Base-by-base conservation (phyloP, 129 eudicot genomes). In the Deinandra increscens region DNA sequence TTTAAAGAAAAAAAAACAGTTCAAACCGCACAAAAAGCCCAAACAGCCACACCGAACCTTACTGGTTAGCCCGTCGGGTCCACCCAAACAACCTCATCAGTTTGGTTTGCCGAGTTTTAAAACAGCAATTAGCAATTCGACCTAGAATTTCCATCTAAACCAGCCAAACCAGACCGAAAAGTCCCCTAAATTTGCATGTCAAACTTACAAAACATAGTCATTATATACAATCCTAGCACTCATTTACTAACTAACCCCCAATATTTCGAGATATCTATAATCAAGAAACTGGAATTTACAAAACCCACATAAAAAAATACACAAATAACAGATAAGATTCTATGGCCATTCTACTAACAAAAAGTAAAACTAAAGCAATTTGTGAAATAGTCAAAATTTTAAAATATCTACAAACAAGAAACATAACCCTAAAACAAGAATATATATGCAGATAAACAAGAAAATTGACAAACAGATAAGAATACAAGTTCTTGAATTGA, bases 331-430 rank as follows among this genome's bases (percentile, higher is more conserved):
- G 36, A 18, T 37, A 64, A 22, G 53, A 73, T 64, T 64, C 64
- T 26, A 66, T 11, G 58, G 41, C 10, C 71, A 66, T 13, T 66
- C 38, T 20, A 66, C 56, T 17, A 22, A 13, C 31, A 23, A 1
- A 29, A 44, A 29, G 19, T 48, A 48, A 48, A 6, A 59, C 43
- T 33, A 60, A 31, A 60, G 22, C 43, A 60, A 60, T 33, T 4
- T 31, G 65, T 33, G 33, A 31, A 60, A 26, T 13, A 61, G 67
- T n/a, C n/a, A n/a, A n/a, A n/a, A n/a, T n/a, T n/a, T 19, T 50
- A 7, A 63, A 6, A 73, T 31, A 59, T n/a, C 69, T 33, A 60
- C 22, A 61, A 72, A 44, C 61, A 33, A 61, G 29, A 31, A 62
- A 4, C 69, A 34, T 1, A 72, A 45, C 50, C 38, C 4, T 14